Conservation (phyloP, 73 alveolate species). For the Effrenium voratum region DNA sequence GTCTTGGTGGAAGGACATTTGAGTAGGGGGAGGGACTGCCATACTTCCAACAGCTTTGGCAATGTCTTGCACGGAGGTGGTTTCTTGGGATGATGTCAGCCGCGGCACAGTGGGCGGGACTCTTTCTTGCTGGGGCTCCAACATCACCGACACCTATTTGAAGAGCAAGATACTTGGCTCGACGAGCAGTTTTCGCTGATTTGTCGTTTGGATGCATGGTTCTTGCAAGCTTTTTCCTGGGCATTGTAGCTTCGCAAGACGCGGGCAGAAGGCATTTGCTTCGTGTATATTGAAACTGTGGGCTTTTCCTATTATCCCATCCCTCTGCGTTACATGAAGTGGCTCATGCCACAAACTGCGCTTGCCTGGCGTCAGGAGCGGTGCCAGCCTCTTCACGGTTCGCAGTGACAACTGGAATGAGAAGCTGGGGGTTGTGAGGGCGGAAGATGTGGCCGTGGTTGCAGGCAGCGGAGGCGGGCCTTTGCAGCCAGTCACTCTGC, state of each 20-base stretch:
- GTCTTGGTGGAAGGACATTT: no score
- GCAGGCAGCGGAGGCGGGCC: background rate
- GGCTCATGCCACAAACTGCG: no score
- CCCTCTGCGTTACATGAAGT: no score
- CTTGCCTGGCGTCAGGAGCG: background rate
- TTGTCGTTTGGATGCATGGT: background rate
- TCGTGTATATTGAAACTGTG: no score
- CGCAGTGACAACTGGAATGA: slow-evolving; percentile 83
- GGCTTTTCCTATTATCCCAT: no score
- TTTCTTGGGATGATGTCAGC: slow-evolving; percentile 87
- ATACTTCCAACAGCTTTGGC: no score
- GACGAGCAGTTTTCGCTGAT: background rate
- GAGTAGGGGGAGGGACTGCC: no score
- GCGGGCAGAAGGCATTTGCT: no score
- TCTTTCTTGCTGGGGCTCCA: slow-evolving; percentile 79
- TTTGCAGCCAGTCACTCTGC: slow-evolving; percentile 36
- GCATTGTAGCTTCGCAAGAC: no score
- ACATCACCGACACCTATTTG: slow-evolving; percentile 76
- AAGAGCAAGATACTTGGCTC: slow-evolving; percentile 59
- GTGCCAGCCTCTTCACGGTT: slow-evolving; percentile 35
- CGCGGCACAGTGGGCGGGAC: slow-evolving; percentile 87
- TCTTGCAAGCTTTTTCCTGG: no score
- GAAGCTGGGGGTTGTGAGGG: slow-evolving; percentile 23
- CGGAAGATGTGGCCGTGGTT: slow-evolving; percentile 43
- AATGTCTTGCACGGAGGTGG: slow-evolving; percentile 19